Percentiles rank a stretch among this genome's conserved stretches.
Evolutionary conservation across 108 stramenopile genomes (phyloP).

Genomic region (Cylindrotheca fusiformis): DNA sequence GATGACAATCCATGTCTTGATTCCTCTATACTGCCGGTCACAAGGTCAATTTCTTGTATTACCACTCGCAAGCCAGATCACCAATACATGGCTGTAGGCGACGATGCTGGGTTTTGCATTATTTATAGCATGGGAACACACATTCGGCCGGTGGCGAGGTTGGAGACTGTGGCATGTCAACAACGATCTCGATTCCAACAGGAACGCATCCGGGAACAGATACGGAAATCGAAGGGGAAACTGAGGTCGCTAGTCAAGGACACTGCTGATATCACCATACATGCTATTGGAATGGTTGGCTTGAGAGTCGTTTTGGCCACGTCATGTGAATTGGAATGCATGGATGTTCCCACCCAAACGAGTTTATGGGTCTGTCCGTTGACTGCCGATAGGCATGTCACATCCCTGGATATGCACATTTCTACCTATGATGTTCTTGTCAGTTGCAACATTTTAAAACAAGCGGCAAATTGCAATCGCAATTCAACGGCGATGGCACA

Average conservation of each 20-base stretch:
- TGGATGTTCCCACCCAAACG: conserved; percentile 31
- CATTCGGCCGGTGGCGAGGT: conserved; percentile 24
- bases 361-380: conserved; percentile 36
- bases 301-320: conserved; percentile 31
- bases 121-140: conserved; percentile 32
- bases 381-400: conserved; percentile 22
- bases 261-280: conserved; percentile 29
- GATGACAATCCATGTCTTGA: conserved; percentile 12
- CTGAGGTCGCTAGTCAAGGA: conserved; percentile 17
- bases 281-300: conserved; percentile 32
- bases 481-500: not conserved
- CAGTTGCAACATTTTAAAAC: conserved; percentile 16
- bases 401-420: conserved; percentile 35
- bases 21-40: conserved; percentile 20
- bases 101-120: conserved; percentile 44
- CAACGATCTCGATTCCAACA: conserved; percentile 22
- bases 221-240: conserved; percentile 8
- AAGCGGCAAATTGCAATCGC: not conserved
- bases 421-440: conserved; percentile 33
- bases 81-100: conserved; percentile 41
- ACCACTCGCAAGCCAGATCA: conserved; percentile 29
- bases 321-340: conserved; percentile 30
- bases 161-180: conserved; percentile 38
- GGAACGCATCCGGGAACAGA: conserved; percentile 18
- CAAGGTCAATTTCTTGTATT: conserved; percentile 24